Base-by-base conservation (phyloP, 345 rosid genomes). In the Heritiera fomes region DNA sequence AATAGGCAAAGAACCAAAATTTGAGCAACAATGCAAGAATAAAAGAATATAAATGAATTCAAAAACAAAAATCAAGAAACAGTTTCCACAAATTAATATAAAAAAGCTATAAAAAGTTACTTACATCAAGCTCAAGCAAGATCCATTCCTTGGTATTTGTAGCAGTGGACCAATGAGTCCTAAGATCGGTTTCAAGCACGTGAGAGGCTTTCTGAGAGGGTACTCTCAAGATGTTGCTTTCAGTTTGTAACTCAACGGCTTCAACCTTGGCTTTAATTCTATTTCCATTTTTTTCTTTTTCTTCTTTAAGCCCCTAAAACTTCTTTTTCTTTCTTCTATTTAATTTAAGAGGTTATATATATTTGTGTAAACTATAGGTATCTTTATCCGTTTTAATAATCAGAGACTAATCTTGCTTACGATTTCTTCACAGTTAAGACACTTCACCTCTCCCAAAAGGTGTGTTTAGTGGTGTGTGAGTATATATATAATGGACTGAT, bases 81-180 rank as follows among this genome's bases (percentile, higher is more conserved):
- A 20, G 40, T 14, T 18, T 38, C 49, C 7, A 78, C 67, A 5
- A 30, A 56, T 41, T 13, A 40, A 58, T 3, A 69, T 6, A 12
- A 49, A 69, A 38, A 49, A 46, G 17, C 18, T 69, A 46, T 46
- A 45, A 20, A 20, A 1, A 3, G n/a, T 28, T 47, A 70, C 74
- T 60, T 83, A 93, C 97, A 73, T 88, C 93, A 78, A 93, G 95
- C 79, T 93, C 97, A 10, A 93, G 91, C 76, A 93, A 80, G 84
- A 93, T 91, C 97, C 97, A 93, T 78, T 93, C 97, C 78, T 93
- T 91, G 78, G 95, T 93, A 86, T 93, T 93, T 78, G 97, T 93
- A 47, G 86, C 90, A 47, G 97, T 83, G 79, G 97, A 93, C 97
- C 97, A 93, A 85, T 93, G 94, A 15, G 90, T 80, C 69, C 95